phyloP scores from a whole-genome alignment of 2,329 filamentous ascomycete genomes.

The Phialemonium atrogriseum region DNA sequence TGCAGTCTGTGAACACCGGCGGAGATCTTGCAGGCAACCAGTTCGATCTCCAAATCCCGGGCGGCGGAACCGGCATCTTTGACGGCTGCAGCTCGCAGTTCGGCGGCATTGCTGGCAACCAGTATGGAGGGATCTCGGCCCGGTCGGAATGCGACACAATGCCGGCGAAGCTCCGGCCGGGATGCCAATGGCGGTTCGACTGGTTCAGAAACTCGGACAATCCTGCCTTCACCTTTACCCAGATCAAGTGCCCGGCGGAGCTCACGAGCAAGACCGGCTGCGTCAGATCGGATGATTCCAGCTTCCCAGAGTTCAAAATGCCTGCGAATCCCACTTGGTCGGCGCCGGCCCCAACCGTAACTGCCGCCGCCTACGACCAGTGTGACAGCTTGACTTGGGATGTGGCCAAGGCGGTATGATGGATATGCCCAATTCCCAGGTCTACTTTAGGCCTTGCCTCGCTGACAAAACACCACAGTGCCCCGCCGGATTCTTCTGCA shows the following conservation, averaged over 20 bases:
- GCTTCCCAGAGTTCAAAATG: slow-evolving; percentile 8
- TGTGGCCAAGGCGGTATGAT: slow-evolving; percentile 5
- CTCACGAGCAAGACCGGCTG: slow-evolving; percentile 33
- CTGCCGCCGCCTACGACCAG: slow-evolving; percentile 5
- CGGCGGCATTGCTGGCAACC: slow-evolving; percentile 28
- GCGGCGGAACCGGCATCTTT: slow-evolving; percentile 47
- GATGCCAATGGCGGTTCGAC: slow-evolving; percentile 45
- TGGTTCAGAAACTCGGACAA: slow-evolving; percentile 45
- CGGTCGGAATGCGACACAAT: slow-evolving; percentile 33
- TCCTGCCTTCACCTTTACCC: slow-evolving; percentile 34
- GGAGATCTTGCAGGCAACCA: slow-evolving; percentile 47
- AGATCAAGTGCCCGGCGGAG: slow-evolving; percentile 36
- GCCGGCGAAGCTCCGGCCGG: slow-evolving; percentile 33
- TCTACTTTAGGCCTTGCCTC: too few relatives aligned
- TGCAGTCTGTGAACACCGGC: slow-evolving; percentile 58
- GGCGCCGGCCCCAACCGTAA: slow-evolving; percentile 6
- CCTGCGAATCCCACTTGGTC: slow-evolving; percentile 6
- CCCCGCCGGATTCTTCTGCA: slow-evolving; percentile 5
- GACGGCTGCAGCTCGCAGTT: slow-evolving; percentile 43
- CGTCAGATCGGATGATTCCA: slow-evolving; percentile 6
- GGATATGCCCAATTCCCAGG: background rate
- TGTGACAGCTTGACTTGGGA: slow-evolving; percentile 8
- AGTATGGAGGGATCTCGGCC: slow-evolving; percentile 38
- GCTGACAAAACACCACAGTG: background rate
- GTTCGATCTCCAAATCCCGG: slow-evolving; percentile 49